phyloP scores from a whole-genome alignment of 1,139 yeast species.

The Scheffersomyces illinoinensis region DNA sequence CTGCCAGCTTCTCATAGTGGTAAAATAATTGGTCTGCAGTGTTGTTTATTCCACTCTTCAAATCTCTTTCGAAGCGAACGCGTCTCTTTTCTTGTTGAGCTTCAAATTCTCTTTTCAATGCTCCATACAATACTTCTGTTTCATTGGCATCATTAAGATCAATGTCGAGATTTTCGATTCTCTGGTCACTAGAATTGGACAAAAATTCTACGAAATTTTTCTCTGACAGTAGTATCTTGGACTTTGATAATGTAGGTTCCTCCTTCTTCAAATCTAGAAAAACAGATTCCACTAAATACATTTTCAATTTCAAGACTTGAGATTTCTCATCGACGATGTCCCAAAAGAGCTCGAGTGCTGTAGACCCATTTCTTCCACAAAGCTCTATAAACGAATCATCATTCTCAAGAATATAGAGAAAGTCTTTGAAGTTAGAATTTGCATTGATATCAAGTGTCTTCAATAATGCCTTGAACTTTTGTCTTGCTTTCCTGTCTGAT shows the following conservation, averaged over 20 bases:
- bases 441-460: conserved; percentile 46
- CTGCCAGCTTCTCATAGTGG: conserved; percentile 10
- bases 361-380: conserved; percentile 79
- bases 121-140: conserved; percentile 25
- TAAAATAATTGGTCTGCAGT: conserved; percentile 22
- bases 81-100: conserved; percentile 13
- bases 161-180: conserved; percentile 24
- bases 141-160: conserved; percentile 20
- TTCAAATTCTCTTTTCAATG: conserved; percentile 25
- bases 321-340: conserved; percentile 69
- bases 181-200: conserved; percentile 24
- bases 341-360: conserved; percentile 76
- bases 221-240: conserved; percentile 15
- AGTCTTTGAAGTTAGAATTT: conserved; percentile 59
- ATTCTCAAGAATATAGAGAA: conserved; percentile 53
- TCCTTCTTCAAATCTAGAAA: conserved; percentile 33
- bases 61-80: conserved; percentile 10
- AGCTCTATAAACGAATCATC: conserved; percentile 61
- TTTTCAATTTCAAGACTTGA: conserved; percentile 55
- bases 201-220: conserved; percentile 22
- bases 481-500: conserved; percentile 66
- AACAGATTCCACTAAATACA: conserved; percentile 57
- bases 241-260: conserved; percentile 12
- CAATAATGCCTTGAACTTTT: conserved; percentile 52
- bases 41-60: conserved; percentile 9